Evolutionary conservation across 768 basidiomycete genomes (phyloP), one percentile per base, ranked within the genome.

Genomic region (Cubamyces lactineus): DNA sequence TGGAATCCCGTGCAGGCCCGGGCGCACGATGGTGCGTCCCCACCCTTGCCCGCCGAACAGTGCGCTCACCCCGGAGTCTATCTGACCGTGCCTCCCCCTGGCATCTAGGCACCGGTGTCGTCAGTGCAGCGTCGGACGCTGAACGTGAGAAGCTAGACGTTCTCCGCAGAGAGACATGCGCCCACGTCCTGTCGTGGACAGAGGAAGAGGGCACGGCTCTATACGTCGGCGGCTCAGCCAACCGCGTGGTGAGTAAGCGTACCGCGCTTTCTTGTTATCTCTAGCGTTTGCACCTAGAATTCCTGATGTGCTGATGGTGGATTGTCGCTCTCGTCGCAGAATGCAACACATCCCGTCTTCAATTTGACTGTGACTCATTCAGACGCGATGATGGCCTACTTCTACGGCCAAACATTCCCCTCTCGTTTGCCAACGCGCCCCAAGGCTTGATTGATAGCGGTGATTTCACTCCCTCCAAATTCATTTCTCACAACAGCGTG

Each of bases 331-430:
- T 12, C 28, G 28, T 28, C 28, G 5, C 62, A 93, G 91, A 94
- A 94, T 67, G 89, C 91, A 6, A 90, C 89, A 0, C 89, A 91
- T 62, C 92, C 92, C 0, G 63, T 93, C 15, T 88, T 92, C 74
- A 91, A 92, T 64, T 73, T 94, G 50, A 87, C 90, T 0, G 77
- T 85, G 3, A 85, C 90, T 0, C 85, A 92, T 64, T 73, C 84
- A 3, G 82, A 88, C 64, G 82, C 71, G 0, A 80, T 93, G 19
- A 86, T 93, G 84, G 76, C 80, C 12, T 79, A 90, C 73, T 93
- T 92, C 69, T 93, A 93, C 72, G 76, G 79, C 2, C 90, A 92
- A 63, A 73, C 62, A 0, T 64, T 85, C 26, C 83, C 83, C 13
- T 70, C 69, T 17, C 74, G 75, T 45, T 48, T 57, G 5, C 17